phyloP scores from a whole-genome alignment of 106 monocot genomes.

The Allium sativum region DNA sequence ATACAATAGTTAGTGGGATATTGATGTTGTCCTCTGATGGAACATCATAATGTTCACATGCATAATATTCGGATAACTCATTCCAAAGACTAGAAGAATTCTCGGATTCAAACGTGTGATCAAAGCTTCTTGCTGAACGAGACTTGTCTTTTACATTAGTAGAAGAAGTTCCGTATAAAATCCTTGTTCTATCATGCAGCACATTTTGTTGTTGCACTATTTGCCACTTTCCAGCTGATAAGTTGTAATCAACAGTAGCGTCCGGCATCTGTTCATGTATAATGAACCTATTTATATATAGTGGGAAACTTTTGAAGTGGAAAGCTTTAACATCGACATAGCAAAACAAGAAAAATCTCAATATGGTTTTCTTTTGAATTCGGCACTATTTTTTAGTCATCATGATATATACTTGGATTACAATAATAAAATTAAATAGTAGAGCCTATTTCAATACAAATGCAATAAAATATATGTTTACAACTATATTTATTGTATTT shows the following conservation, averaged over 20 bases:
- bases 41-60: constrained; percentile 80
- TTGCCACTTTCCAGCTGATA: constrained; percentile 71
- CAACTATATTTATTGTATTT: too few relatives aligned
- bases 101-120: constrained; percentile 15
- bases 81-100: constrained; percentile 50
- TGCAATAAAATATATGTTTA: too few relatives aligned
- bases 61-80: constrained; percentile 87
- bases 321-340: too few relatives aligned
- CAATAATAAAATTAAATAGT: too few relatives aligned
- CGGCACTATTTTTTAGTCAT: too few relatives aligned
- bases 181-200: constrained; percentile 68
- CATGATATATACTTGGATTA: too few relatives aligned
- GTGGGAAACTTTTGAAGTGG: too few relatives aligned
- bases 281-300: too few relatives aligned
- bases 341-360: too few relatives aligned
- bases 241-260: constrained; percentile 88
- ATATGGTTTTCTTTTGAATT: too few relatives aligned
- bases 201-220: constrained; percentile 93
- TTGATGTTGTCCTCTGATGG: constrained; percentile 52
- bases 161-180: constrained; percentile 61
- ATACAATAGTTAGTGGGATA: constrained; percentile 78
- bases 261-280: constrained; percentile 73
- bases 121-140: constrained; percentile 6
- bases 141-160: constrained; percentile 22
- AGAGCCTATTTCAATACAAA: too few relatives aligned